Conservation (phyloP, 768 basidiomycete species). For the Megacollybia marginata region DNA sequence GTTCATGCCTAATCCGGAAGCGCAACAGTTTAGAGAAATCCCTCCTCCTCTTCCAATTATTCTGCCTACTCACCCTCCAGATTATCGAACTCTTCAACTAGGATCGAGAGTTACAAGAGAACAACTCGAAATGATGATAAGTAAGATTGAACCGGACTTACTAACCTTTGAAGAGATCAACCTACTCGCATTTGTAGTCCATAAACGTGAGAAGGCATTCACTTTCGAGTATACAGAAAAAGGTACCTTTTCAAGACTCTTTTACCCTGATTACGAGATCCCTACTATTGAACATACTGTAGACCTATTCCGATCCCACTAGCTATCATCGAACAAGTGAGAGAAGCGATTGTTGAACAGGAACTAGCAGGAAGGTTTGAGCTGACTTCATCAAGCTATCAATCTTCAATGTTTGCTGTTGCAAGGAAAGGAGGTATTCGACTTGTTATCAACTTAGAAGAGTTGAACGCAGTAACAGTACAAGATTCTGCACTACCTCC, state of each 20-base stretch:
- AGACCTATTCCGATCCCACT: slow-evolving; percentile 18
- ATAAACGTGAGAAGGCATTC: slow-evolving; percentile 9
- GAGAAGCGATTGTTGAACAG: slow-evolving; percentile 13
- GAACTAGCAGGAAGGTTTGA: slow-evolving; percentile 15
- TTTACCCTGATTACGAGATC: too few relatives aligned
- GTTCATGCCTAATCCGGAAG: slow-evolving; percentile 14
- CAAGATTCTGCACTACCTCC: too few relatives aligned
- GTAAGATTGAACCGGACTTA: slow-evolving; percentile 8
- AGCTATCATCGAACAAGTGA: slow-evolving; percentile 13
- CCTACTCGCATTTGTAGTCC: slow-evolving; percentile 9
- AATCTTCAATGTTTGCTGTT: slow-evolving; percentile 16
- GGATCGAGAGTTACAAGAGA: slow-evolving; percentile 4
- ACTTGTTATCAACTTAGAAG: slow-evolving; percentile 23
- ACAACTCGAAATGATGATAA: slow-evolving; percentile 7
- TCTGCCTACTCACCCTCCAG: slow-evolving; percentile 8
- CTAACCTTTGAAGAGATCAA: slow-evolving; percentile 7
- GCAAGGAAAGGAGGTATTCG: slow-evolving; percentile 20
- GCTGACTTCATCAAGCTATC: slow-evolving; percentile 13
- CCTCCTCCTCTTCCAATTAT: background rate
- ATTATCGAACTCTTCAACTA: slow-evolving; percentile 1
- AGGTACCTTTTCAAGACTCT: slow-evolving; percentile 22
- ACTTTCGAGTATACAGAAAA: slow-evolving; percentile 18
- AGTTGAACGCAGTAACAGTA: slow-evolving; percentile 26
- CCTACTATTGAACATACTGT: slow-evolving; percentile 19
- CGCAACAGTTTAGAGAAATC: slow-evolving; percentile 8